These are phyloP conservation scores for Xylaria intraflava DNA, from an alignment of 495 filamentous ascomycete species.

Conservation along the genomic window DNA sequence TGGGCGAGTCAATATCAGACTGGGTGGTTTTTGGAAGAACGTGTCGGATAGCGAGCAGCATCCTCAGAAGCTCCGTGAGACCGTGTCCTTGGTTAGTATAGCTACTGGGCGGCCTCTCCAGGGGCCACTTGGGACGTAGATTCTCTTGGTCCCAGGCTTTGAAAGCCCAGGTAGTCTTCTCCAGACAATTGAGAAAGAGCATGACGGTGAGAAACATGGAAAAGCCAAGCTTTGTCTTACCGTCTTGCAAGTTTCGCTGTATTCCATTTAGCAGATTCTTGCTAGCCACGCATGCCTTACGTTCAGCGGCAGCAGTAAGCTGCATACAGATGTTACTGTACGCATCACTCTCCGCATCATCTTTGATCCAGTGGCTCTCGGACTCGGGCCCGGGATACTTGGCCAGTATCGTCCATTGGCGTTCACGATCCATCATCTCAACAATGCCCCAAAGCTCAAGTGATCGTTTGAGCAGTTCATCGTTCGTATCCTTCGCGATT, in stretches of 20 bases:
- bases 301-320: slow-evolving; percentile 66
- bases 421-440: slow-evolving; percentile 62
- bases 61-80: slow-evolving; percentile 64
- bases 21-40: slow-evolving; percentile 56
- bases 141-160: slow-evolving; percentile 62
- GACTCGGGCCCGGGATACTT: slow-evolving; percentile 25
- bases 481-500: slow-evolving; percentile 50
- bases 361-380: slow-evolving; percentile 30
- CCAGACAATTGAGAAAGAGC: slow-evolving; percentile 70
- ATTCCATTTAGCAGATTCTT: slow-evolving; percentile 68
- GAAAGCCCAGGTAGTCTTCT: slow-evolving; percentile 80
- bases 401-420: slow-evolving; percentile 56
- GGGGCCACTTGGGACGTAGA: slow-evolving; percentile 56
- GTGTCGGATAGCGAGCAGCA: slow-evolving; percentile 68
- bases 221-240: slow-evolving; percentile 60
- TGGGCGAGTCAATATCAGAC: slow-evolving; percentile 45
- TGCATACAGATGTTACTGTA: slow-evolving; percentile 57
- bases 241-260: slow-evolving; percentile 67
- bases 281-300: slow-evolving; percentile 58
- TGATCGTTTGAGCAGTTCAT: slow-evolving; percentile 56
- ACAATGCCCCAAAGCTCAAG: slow-evolving; percentile 74
- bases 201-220: slow-evolving; percentile 69
- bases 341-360: slow-evolving; percentile 37
- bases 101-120: slow-evolving; percentile 58
- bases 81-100: slow-evolving; percentile 66